phyloP scores from a whole-genome alignment of 768 basidiomycete species.

The Clavaria fumosa region DNA sequence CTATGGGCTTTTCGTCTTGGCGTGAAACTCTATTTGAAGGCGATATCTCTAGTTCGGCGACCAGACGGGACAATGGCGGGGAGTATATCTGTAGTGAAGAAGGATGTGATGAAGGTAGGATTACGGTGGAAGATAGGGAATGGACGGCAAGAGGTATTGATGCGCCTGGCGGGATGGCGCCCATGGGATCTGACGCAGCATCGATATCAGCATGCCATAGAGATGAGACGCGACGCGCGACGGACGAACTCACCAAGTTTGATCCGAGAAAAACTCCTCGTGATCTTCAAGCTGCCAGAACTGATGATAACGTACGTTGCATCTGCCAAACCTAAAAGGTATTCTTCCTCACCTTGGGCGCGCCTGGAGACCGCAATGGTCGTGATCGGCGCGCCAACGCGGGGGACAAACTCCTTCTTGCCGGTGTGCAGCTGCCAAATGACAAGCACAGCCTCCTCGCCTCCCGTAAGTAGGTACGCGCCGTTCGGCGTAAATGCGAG shows the following conservation, averaged over 20 bases:
- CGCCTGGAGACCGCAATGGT: slow-evolving; percentile 44
- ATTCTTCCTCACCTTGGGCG: slow-evolving; percentile 61
- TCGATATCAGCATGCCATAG: slow-evolving; percentile 2
- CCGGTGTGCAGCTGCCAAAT: slow-evolving; percentile 90
- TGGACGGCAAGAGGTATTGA: slow-evolving; percentile 64
- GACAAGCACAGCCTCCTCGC: slow-evolving; percentile 92
- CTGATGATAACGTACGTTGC: slow-evolving; percentile 66
- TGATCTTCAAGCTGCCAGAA: slow-evolving; percentile 54
- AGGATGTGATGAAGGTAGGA: slow-evolving; percentile 88
- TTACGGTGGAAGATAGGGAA: slow-evolving; percentile 50
- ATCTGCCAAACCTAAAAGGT: slow-evolving; percentile 70
- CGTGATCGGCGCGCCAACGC: slow-evolving; percentile 76
- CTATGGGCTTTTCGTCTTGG: slow-evolving; percentile 59
- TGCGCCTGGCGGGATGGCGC: slow-evolving; percentile 25
- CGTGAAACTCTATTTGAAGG: slow-evolving; percentile 86
- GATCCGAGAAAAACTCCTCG: slow-evolving; percentile 58
- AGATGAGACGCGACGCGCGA: slow-evolving; percentile 3
- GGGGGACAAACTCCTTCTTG: slow-evolving; percentile 82
- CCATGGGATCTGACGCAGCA: slow-evolving; percentile 24
- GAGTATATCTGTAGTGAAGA: slow-evolving; percentile 91
- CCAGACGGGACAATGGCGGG: slow-evolving; percentile 46
- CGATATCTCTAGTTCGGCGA: slow-evolving; percentile 83
- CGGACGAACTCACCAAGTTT: slow-evolving; percentile 44
- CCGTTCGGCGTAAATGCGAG: slow-evolving; percentile 82
- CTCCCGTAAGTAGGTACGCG: slow-evolving; percentile 83